A percentile compares a stretch with the other conserved stretches of the same genome.
Evolutionary conservation across 1,284 basidiomycete genomes (phyloP).

Genomic region (Cystobasidium slooffiae): DNA sequence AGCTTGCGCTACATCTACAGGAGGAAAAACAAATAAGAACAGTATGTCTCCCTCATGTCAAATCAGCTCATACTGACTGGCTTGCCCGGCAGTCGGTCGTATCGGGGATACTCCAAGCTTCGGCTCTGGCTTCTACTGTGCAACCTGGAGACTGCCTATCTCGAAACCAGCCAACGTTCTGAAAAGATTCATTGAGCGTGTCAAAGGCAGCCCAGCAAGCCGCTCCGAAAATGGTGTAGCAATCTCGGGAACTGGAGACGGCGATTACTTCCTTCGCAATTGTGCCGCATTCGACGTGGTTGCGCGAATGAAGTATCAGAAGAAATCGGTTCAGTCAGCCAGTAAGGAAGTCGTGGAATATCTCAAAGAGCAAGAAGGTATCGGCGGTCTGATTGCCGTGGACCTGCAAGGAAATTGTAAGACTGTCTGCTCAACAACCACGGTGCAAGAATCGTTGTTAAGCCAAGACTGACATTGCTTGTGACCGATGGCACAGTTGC

Average conservation of each 20-base stretch:
- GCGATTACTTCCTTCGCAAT: constrained; percentile 78
- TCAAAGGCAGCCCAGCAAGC: constrained; percentile 54
- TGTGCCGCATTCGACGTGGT: constrained; percentile 70
- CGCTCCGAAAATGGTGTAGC: constrained; percentile 65
- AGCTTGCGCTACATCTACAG: constrained; percentile 73
- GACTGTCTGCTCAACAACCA: constrained; percentile 36
- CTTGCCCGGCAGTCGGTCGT: constrained; percentile 66
- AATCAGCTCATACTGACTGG: not conserved
- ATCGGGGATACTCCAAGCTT: constrained; percentile 78
- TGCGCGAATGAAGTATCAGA: constrained; percentile 67
- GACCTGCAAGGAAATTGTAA: constrained; percentile 68
- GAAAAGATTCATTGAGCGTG: constrained; percentile 60
- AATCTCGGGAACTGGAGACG: constrained; percentile 78
- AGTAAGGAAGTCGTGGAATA: constrained; percentile 65
- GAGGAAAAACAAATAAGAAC: constrained; percentile 75
- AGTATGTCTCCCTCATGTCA: not conserved
- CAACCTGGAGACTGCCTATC: constrained; percentile 66
- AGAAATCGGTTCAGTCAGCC: constrained; percentile 66
- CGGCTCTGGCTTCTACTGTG: constrained; percentile 79
- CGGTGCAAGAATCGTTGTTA: not conserved
- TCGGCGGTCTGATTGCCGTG: constrained; percentile 73
- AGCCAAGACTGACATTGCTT: not conserved
- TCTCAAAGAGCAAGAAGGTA: constrained; percentile 64
- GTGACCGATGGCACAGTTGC: constrained; percentile 9
- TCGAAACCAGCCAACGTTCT: constrained; percentile 52